Percentiles rank a stretch among this genome's conserved stretches.
Evolutionary conservation across 2,329 filamentous ascomycete species (phyloP).

Genomic region (Pseudocercospora fuligena): DNA sequence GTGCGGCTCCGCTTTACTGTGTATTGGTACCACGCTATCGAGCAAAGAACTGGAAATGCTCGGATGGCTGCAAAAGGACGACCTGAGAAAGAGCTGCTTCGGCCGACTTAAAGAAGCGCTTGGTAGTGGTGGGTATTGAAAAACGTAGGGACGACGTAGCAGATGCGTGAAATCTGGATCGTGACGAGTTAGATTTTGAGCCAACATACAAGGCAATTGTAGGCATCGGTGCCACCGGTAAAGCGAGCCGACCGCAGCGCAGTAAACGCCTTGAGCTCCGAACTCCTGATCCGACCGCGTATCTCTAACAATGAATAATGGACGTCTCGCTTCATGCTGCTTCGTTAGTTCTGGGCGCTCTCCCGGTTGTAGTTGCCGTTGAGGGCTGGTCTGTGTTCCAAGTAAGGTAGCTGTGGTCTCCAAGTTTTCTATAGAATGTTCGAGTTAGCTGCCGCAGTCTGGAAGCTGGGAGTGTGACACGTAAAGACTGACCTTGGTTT

Average conservation of each 20-base stretch:
- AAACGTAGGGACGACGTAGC: not conserved
- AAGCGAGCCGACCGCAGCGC: slow-evolving; percentile 17
- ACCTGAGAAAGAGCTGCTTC: not conserved
- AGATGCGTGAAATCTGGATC: not conserved
- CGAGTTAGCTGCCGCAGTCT: slow-evolving; percentile 17
- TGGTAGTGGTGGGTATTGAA: not conserved
- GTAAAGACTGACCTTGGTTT: slow-evolving; percentile 75
- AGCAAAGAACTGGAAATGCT: slow-evolving; percentile 16
- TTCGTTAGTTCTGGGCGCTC: slow-evolving; percentile 42
- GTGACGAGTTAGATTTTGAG: slow-evolving; percentile 14
- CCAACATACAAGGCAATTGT: slow-evolving; percentile 15
- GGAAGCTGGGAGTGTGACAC: not conserved
- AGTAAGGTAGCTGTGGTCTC: slow-evolving; percentile 94
- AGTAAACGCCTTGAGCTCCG: slow-evolving; percentile 28
- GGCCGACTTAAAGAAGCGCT: not conserved
- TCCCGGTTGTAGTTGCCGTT: slow-evolving; percentile 58
- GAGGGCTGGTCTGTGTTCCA: slow-evolving; percentile 80
- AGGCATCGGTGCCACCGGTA: slow-evolving; percentile 15
- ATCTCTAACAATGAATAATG: slow-evolving; percentile 30
- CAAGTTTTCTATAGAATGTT: slow-evolving; percentile 74
- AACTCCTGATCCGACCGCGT: slow-evolving; percentile 27
- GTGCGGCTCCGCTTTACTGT: slow-evolving; percentile 10
- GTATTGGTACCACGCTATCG: not conserved
- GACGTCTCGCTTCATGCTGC: slow-evolving; percentile 31
- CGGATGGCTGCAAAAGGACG: slow-evolving; percentile 14